These are phyloP conservation scores for Aspergillus proliferans DNA, from an alignment of 2,329 filamentous ascomycete genomes.

Conservation along the genomic window DNA sequence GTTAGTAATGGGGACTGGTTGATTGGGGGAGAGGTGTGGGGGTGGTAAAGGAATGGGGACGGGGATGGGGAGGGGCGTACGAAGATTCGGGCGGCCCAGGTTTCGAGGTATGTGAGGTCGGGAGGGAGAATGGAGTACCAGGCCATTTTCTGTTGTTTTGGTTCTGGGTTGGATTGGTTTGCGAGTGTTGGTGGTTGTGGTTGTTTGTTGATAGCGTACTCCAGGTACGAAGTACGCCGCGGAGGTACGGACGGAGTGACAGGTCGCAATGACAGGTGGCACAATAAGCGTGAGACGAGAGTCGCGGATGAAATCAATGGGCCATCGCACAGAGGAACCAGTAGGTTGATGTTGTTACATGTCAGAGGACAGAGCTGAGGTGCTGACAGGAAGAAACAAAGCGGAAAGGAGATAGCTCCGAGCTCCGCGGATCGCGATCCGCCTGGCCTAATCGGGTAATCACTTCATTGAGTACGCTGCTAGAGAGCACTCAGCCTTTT, in stretches of 20 bases:
- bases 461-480: background rate
- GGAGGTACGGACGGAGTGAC: too few relatives aligned
- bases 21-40: conserved; percentile 1
- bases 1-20: background rate
- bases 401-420: background rate
- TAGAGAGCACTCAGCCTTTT: background rate
- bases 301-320: too few relatives aligned
- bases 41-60: background rate
- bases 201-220: background rate
- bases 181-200: background rate
- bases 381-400: too few relatives aligned
- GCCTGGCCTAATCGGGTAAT: background rate
- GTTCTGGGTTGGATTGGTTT: background rate
- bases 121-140: conserved; percentile 61
- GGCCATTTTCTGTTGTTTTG: conserved; percentile 45
- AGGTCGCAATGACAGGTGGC: too few relatives aligned
- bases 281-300: too few relatives aligned
- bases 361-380: too few relatives aligned
- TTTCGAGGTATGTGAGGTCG: conserved; percentile 52
- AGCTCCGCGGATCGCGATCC: background rate
- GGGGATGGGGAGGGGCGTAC: conserved; percentile 40
- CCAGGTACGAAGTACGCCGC: background rate
- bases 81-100: conserved; percentile 57
- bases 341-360: too few relatives aligned
- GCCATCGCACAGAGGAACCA: too few relatives aligned